These are phyloP conservation scores for Penicillium silybi DNA, from an alignment of 495 filamentous ascomycete species.

Conservation along the genomic window DNA sequence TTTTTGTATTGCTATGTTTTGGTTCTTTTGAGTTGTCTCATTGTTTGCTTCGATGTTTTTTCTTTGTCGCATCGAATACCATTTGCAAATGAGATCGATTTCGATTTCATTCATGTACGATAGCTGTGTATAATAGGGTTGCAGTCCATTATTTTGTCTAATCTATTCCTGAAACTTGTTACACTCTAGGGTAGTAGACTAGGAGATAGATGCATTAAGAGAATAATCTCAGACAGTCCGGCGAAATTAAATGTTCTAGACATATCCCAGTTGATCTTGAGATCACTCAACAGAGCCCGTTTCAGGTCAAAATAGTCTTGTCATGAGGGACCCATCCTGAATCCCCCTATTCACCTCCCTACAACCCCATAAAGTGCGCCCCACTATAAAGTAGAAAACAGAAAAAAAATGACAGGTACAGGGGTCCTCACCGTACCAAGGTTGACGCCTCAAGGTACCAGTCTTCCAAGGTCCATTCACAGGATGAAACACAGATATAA, in stretches of 20 bases:
- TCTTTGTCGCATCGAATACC: slow-evolving; percentile 16
- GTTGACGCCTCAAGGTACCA: not conserved
- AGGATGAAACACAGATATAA: not conserved
- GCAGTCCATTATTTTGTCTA: not conserved
- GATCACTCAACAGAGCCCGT: not conserved
- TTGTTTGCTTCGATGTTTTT: not conserved
- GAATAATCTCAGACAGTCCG: not conserved
- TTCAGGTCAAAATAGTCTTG: not conserved
- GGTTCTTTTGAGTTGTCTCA: not conserved
- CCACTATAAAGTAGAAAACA: not conserved
- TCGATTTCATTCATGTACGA: slow-evolving; percentile 12
- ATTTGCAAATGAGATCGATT: slow-evolving; percentile 12
- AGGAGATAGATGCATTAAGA: not conserved
- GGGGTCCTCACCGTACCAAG: not conserved
- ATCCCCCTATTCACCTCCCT: not conserved
- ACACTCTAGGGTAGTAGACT: too few relatives aligned
- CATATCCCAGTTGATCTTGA: not conserved
- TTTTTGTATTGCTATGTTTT: slow-evolving; percentile 2
- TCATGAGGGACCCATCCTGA: not conserved
- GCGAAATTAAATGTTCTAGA: not conserved
- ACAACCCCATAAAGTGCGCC: not conserved
- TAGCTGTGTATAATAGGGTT: slow-evolving; percentile 9
- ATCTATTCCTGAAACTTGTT: not conserved
- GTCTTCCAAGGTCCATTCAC: not conserved
- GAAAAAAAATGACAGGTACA: not conserved